These are phyloP conservation scores for Astrothelium macrocarpum DNA, from an alignment of 495 filamentous ascomycete species.

Conservation along the genomic window DNA sequence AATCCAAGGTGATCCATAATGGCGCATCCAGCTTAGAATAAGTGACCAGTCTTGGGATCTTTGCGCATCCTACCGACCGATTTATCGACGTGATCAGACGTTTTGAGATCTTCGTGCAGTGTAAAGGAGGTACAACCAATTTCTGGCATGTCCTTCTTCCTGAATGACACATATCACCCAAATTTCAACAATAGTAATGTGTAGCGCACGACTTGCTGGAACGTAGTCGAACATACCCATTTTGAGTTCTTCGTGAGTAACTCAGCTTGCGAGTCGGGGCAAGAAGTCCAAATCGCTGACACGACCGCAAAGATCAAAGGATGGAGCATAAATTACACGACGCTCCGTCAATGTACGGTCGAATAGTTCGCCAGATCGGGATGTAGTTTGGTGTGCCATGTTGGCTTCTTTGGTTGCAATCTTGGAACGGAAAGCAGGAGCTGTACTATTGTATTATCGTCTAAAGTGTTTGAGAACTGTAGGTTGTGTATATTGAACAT, in stretches of 20 bases:
- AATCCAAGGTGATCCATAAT: conserved; percentile 59
- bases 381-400: conserved; percentile 43
- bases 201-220: conserved; percentile 35
- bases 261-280: neutral
- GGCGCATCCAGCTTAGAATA: conserved; percentile 65
- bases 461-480: neutral
- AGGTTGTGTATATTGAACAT: neutral
- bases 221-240: conserved; percentile 34
- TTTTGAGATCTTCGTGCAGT: conserved; percentile 86
- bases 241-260: neutral
- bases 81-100: conserved; percentile 92
- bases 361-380: conserved; percentile 79
- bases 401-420: conserved; percentile 13
- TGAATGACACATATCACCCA: conserved; percentile 67
- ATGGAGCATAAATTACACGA: conserved; percentile 86
- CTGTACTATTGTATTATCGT: conserved; percentile 3
- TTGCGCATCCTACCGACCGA: conserved; percentile 99
- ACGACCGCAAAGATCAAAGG: conserved; percentile 48
- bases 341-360: conserved; percentile 74
- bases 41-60: conserved; percentile 93
- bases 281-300: conserved; percentile 26
- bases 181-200: conserved; percentile 68
- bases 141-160: conserved; percentile 40
- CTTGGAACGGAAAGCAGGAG: conserved; percentile 9
- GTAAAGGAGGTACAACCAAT: conserved; percentile 38